Conservation (phyloP, 2,329 filamentous ascomycete species). For the Colletotrichum chlorophyti region DNA sequence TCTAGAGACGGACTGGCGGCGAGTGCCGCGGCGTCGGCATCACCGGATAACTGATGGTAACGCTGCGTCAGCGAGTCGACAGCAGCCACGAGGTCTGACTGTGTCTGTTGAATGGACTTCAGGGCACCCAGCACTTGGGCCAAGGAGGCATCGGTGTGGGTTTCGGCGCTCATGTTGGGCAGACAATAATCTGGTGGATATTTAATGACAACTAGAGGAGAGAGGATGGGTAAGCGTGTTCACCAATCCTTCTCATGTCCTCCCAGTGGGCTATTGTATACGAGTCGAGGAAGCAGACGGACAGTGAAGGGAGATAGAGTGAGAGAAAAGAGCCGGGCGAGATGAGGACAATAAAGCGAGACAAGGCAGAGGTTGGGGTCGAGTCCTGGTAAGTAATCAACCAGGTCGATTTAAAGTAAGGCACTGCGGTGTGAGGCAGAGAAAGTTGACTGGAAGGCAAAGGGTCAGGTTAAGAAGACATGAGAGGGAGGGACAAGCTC, state of each 20-base stretch:
- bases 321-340: background rate
- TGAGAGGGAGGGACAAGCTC: background rate
- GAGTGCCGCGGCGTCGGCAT: slow-evolving; percentile 4
- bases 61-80: slow-evolving; percentile 47
- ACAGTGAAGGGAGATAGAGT: background rate
- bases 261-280: background rate
- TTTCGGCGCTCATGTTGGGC: slow-evolving; percentile 17
- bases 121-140: slow-evolving; percentile 41
- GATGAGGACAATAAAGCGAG: background rate
- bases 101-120: slow-evolving; percentile 47
- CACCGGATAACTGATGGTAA: slow-evolving; percentile 19
- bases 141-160: slow-evolving; percentile 34
- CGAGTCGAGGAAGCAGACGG: background rate
- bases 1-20: slow-evolving; percentile 4
- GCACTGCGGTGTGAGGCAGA: too few relatives aligned
- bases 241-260: background rate
- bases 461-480: background rate
- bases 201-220: too few relatives aligned
- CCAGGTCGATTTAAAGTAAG: too few relatives aligned
- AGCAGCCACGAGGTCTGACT: slow-evolving; percentile 47
- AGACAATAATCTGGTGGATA: too few relatives aligned
- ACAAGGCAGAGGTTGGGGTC: background rate
- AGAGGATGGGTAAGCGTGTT: background rate
- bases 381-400: too few relatives aligned
- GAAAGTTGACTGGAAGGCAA: background rate